These are phyloP conservation scores for Phytophthora ramorum DNA, from an alignment of 352 stramenopile genomes.

Conservation along the genomic window DNA sequence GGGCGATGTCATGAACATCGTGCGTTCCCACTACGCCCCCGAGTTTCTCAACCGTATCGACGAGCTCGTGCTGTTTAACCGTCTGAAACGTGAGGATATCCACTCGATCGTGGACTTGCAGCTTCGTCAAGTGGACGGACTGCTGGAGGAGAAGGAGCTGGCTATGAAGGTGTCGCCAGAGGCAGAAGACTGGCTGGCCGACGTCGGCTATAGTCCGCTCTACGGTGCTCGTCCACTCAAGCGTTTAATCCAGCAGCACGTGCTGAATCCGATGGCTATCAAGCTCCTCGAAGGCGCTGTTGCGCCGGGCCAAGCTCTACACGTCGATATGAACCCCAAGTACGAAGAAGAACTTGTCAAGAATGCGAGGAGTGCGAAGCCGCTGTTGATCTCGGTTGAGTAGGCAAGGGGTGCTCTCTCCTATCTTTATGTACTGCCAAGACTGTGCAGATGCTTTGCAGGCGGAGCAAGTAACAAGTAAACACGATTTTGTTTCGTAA, in stretches of 20 bases:
- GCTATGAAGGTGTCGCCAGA: constrained; percentile 89
- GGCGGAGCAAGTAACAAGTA: neutral
- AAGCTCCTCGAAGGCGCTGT: constrained; percentile 90
- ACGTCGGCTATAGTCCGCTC: constrained; percentile 94
- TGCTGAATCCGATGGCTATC: constrained; percentile 95
- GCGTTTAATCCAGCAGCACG: constrained; percentile 94
- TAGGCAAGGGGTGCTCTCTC: constrained; percentile 3
- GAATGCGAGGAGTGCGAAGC: constrained; percentile 45
- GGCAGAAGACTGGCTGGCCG: constrained; percentile 93
- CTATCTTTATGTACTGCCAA: neutral
- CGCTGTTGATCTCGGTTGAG: constrained; percentile 42
- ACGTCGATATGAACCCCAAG: constrained; percentile 64
- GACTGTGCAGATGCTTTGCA: no score
- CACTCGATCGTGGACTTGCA: constrained; percentile 96
- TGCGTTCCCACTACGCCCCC: constrained; percentile 95
- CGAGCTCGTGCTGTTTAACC: constrained; percentile 98
- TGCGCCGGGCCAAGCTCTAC: constrained; percentile 79
- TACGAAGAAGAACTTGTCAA: constrained; percentile 60
- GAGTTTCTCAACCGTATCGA: constrained; percentile 99
- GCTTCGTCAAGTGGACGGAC: constrained; percentile 88
- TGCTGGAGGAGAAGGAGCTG: constrained; percentile 94
- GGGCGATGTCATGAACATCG: constrained; percentile 88
- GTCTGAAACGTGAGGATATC: constrained; percentile 91
- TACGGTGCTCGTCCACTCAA: constrained; percentile 98
- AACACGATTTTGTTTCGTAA: constrained; percentile 6